Evolutionary conservation across 352 stramenopile genomes (phyloP), one percentile per base, ranked within the genome.

Genomic region (Pythium diclinum): DNA sequence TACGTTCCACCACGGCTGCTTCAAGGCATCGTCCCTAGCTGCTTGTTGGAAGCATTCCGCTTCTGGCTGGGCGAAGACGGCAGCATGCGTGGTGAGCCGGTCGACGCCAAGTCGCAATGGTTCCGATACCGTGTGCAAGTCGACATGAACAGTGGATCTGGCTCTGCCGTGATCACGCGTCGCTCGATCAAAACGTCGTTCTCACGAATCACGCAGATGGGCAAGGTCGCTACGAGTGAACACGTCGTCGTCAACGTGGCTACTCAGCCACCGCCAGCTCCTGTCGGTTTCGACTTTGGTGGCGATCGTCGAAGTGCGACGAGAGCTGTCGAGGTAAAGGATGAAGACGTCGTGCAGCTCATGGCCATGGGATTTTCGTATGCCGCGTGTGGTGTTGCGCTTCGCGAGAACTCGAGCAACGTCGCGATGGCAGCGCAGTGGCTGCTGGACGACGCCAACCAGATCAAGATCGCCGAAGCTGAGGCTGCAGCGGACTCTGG

Each of bases 31-130:
- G 56, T 99, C 38, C 97, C 96, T 13, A 95, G 84, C 49, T 96
- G 89, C 16, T 81, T 99, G 34, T 75, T 99, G 5, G 97, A 99
- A 49, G 91, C 92, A 19, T 99, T 99, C 61, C 75, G 92, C 2
- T 99, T 99, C 69, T 99, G 97, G 97, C 93, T 98, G 55, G 97
- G 94, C 49, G 89, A 98, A 68, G 89, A 99, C 70, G 95, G 97
- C 52, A 86, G 87, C 38, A 80, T 99, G 14, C 88, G 97, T 65
- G 97, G 96, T 13, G 97, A 99, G 68, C 91, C 97, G 28, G 83
- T 97, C 4, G 77, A 89, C 51, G 42, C 67, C 11, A 90, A 92
- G 42, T 94, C 87, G 21, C 87, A 96, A 57, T 96, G 87, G 87
- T 96, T 96, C 54, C 85, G 85, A 30, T 96, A 94, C 68, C 79